Base-by-base conservation (phyloP, 306 rosid genomes). In the Lotus japonicus region DNA sequence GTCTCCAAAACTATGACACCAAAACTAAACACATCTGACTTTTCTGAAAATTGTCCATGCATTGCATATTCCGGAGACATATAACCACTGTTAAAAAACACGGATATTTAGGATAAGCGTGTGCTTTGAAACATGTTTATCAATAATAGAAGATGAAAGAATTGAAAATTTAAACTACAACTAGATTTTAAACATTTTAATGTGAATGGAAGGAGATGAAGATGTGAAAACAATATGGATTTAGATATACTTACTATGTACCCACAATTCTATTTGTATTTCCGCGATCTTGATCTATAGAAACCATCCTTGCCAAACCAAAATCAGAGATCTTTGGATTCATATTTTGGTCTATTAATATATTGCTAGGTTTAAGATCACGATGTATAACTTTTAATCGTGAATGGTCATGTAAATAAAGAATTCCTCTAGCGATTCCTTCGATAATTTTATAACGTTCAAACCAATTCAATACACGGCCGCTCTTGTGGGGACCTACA, bases 341-440 rank as follows among this genome's bases (percentile, higher is more conserved):
- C 65, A 59, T 17, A 0, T 2, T 17, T 7, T 36, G 14, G 5
- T 59, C 65, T 38, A 59, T 16, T 13, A 58, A 58, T 35, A 58
- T 58, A 58, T 58, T 58, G 9, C 64, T 58, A 58, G 64, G 64
- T 35, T 58, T 58, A 12, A 58, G 64, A 58, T 58, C 64, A 58
- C 64, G 64, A 0, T 58, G 64, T 35, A 58, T 59, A 6, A 59
- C 46, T 36, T 59, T 59, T 5, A 59, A 46, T 10, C 65, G 6
- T 5, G 65, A 59, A 13, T 59, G 46, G 0, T 59, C 65, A 15
- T 59, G 65, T 6, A 59, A 38, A 8, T 59, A 59, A 16, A 15
- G 6, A 59, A 59, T 18, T 17, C 65, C 65, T 38, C 14, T 23
- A 5, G 65, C 65, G 15, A 59, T 59, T 16, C 65, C 65, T 2